Conservation (phyloP, 805 yeast species). For the Lipomyces kockii region DNA sequence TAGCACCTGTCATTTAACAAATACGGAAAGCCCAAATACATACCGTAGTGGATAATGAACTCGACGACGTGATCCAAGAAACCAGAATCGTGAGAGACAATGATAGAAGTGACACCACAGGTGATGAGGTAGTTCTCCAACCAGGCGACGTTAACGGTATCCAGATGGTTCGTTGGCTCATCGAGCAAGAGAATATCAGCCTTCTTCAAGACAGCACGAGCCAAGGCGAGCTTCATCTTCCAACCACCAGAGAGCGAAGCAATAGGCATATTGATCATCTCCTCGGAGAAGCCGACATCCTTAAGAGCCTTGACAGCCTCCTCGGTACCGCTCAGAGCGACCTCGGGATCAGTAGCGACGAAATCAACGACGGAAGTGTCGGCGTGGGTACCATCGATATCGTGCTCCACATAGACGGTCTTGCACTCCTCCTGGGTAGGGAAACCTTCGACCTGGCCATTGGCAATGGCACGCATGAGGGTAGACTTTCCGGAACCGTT, state of each 20-base stretch:
- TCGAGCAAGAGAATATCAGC: slow-evolving; percentile 97
- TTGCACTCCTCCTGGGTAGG: slow-evolving; percentile 98
- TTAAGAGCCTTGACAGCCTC: slow-evolving; percentile 78
- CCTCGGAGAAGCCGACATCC: slow-evolving; percentile 93
- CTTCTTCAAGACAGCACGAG: slow-evolving; percentile 98
- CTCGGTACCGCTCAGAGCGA: slow-evolving; percentile 62
- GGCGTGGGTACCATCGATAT: slow-evolving; percentile 97
- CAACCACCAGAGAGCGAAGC: slow-evolving; percentile 99
- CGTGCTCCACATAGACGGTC: slow-evolving; percentile 99
- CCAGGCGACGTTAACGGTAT: slow-evolving; percentile 99
- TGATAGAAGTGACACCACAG: slow-evolving; percentile 97
- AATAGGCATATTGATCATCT: slow-evolving; percentile 92
- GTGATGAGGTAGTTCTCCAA: slow-evolving; percentile 98
- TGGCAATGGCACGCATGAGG: slow-evolving; percentile 95
- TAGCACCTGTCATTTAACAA: not conserved
- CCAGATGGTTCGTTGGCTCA: slow-evolving; percentile 99
- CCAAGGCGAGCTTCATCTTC: slow-evolving; percentile 99
- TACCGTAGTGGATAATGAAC: slow-evolving; percentile 96
- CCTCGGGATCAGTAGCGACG: slow-evolving; percentile 84
- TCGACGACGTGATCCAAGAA: slow-evolving; percentile 97
- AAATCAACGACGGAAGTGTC: slow-evolving; percentile 93
- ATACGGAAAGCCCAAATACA: not conserved
- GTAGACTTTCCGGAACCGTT: slow-evolving; percentile 99
- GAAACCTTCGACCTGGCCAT: slow-evolving; percentile 99
- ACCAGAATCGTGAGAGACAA: slow-evolving; percentile 99